Evolutionary conservation across 805 yeast genomes (phyloP), one percentile per base, ranked within the genome.

Genomic region (Ogataea paradorogensis): DNA sequence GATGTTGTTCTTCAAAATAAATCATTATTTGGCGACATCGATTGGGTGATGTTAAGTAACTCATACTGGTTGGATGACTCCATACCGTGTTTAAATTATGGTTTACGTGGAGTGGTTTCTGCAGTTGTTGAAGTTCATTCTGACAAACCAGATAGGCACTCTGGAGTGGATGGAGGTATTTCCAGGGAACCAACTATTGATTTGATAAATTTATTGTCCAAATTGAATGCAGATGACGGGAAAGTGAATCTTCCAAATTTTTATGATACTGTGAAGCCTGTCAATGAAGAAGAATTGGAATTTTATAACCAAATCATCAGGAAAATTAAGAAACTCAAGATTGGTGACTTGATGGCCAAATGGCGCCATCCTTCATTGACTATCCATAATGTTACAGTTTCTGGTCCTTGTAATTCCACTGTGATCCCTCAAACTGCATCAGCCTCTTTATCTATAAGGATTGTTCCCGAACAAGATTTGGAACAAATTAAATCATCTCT

Each of bases 151-250:
- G 97, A 93, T 60, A 69, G 95, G 43, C 99, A 93, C 58, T 87
- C 97, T 0, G 99, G 99, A 46, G 93, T 93, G 8, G 95, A 89
- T 63, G 99, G 99, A 36, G 98, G 98, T 43, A 81, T 84, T 7
- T 76, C 78, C 45, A 73, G 84, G 42, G 99, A 91, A 53, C 97
- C 99, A 2, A 81, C 95, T 0, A 77, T 86, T 66, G 98, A 91
- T 56, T 62, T 91, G 61, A 73, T 90, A 28, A 83, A 81, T 38
- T 55, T 91, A 13, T 63, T 90, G 15, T 74, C 91, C 2, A 74
- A 77, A 37, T 66, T 91, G 38, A 76, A 80, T 26, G 79, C 76
- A 38, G 68, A 71, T 22, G 64, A 70, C 24, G 82, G 84, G 6
- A 63, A 61, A 35, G 77, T 84, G 6, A 55, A 62, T 18, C 70